A percentile compares a stretch with the other conserved stretches of the same genome.
These are phyloP conservation scores for Schizosaccharomyces octosporus DNA, from an alignment of 805 yeast genomes.

Conservation along the genomic window DNA sequence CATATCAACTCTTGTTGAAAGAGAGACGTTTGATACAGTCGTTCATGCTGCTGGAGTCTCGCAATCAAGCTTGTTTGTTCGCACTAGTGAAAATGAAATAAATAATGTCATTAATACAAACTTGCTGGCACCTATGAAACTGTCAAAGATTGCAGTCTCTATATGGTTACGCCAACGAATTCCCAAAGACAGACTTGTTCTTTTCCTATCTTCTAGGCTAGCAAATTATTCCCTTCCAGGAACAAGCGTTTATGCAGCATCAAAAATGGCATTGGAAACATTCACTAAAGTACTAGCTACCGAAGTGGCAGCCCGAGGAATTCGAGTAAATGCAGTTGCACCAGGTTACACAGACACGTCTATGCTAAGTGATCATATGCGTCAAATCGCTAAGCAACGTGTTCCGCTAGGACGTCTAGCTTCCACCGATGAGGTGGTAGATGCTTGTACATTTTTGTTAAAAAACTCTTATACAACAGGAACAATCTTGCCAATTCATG, in stretches of 20 bases:
- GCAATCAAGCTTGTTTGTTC: background rate
- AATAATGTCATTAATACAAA: background rate
- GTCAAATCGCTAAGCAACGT: background rate
- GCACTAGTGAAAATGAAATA: background rate
- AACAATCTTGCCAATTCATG: background rate
- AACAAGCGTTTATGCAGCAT: conserved; percentile 4
- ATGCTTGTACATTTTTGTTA: background rate
- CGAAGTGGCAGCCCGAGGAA: conserved; percentile 2
- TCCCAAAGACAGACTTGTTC: background rate
- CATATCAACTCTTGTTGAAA: background rate
- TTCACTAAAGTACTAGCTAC: conserved; percentile 4
- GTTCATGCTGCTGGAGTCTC: background rate
- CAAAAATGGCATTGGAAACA: conserved; percentile 4
- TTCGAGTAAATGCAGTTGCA: conserved; percentile 6
- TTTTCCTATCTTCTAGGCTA: background rate
- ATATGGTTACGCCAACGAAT: background rate
- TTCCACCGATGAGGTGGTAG: background rate
- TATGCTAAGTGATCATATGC: conserved; percentile 1
- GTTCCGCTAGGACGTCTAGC: background rate
- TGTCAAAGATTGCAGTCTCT: background rate
- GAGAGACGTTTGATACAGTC: background rate
- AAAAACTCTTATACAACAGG: background rate
- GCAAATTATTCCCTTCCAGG: background rate
- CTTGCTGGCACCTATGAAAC: background rate
- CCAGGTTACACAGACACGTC: conserved; percentile 4